These are phyloP conservation scores for Blastobotrys capitulatus DNA, from an alignment of 1,139 yeast species.

Conservation along the genomic window DNA sequence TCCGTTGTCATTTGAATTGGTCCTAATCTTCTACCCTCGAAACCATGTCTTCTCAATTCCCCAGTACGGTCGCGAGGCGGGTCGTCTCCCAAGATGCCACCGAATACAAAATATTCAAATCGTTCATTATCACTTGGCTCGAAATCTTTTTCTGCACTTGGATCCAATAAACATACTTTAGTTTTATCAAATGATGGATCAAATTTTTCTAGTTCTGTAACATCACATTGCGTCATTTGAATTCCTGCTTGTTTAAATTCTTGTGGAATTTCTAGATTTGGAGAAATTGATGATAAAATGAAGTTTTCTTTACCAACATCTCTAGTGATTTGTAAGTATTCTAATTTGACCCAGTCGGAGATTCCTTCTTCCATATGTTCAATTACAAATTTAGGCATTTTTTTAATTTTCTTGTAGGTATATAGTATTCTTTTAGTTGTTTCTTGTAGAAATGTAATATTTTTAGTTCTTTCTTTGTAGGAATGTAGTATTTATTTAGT, in stretches of 20 bases:
- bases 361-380: conserved; percentile 98
- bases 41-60: conserved; percentile 74
- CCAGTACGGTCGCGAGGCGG: conserved; percentile 96
- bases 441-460: too few species aligned
- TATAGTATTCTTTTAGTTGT: too few species aligned
- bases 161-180: conserved; percentile 79
- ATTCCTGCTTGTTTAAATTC: conserved; percentile 57
- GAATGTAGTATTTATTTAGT: too few species aligned
- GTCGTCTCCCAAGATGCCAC: conserved; percentile 94
- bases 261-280: conserved; percentile 50
- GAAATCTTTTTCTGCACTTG: conserved; percentile 72
- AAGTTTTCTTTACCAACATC: conserved; percentile 79
- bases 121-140: conserved; percentile 57
- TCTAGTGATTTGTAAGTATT: conserved; percentile 72
- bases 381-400: conserved; percentile 60
- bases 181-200: conserved; percentile 42
- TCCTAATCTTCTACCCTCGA: conserved; percentile 81
- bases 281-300: conserved; percentile 71
- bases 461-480: too few species aligned
- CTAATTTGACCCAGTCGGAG: conserved; percentile 92
- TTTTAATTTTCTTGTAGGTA: neutral
- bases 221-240: conserved; percentile 77
- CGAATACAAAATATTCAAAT: conserved; percentile 88
- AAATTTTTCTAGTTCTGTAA: conserved; percentile 42
- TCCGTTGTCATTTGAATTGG: conserved; percentile 94